Base-by-base conservation (phyloP, 306 rosid genomes). In the Senna siamea region DNA sequence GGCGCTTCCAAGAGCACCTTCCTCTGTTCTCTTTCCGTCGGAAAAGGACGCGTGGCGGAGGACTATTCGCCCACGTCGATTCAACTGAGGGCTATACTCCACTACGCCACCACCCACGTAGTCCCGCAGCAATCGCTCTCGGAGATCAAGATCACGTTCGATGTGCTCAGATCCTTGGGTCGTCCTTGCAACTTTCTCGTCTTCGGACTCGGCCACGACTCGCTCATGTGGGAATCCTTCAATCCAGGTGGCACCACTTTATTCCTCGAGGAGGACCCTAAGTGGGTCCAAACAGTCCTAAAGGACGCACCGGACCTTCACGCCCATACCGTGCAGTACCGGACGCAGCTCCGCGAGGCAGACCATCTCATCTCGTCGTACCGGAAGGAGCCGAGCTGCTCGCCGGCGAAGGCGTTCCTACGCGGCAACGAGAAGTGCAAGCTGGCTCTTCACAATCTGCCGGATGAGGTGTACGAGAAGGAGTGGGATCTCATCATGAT, bases 401-500 rank as follows among this genome's bases (percentile, higher is more conserved):
- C 59, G 2, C 89, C 95, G 6, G 5, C 78, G 6, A 23, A 46
- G 26, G 90, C 92, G 1, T 81, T 17, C 59, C 78, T 94, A 4
- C 83, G 83, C 1, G 96, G 85, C 56, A 92, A 90, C 76, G 62
- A 34, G 6, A 59, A 66, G 56, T 94, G 99, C 44, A 65, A 56
- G 54, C 73, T 94, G 70, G 99, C 99, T 32, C 84, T 92, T 14
- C 70, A 81, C 5, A 87, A 94, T n/a, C 75, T 94, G 0, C 96
- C 97, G 0, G 86, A 81, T 0, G 89, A 80, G 79, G 87, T 92
- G 35, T 94, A 94, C 60, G 89, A 85, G 1, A 89, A 12, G 32
- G 97, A 92, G 69, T 94, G 99, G 99, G 99, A 94, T 57, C 71
- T 92, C 46, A 88, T 94, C 19, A 94, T 94, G 99, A 75, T 94